Evolutionary conservation across 352 stramenopile species (phyloP).

Genomic region (Aphanomyces euteiches): DNA sequence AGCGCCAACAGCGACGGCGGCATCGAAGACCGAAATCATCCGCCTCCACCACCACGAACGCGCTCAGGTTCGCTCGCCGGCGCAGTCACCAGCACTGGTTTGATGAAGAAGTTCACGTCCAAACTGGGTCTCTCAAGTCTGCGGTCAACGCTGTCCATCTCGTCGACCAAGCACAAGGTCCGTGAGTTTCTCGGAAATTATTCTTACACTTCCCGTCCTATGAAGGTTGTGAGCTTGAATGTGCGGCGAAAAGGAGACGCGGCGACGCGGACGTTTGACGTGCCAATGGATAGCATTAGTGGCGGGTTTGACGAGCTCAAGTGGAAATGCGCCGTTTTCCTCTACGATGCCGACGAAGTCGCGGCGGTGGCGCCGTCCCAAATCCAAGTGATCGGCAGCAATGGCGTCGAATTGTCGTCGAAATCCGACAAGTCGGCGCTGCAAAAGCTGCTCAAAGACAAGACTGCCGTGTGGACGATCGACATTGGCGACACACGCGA

Average conservation of each 20-base stretch:
- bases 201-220: not conserved
- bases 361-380: constrained; percentile 70
- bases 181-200: not conserved
- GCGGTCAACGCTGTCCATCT: constrained; percentile 49
- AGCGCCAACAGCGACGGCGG: constrained; percentile 26
- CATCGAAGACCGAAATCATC: constrained; percentile 28
- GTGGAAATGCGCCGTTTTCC: constrained; percentile 78
- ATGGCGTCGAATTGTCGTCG: constrained; percentile 51
- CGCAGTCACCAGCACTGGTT: constrained; percentile 32
- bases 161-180: constrained; percentile 46
- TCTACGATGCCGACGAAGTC: constrained; percentile 81
- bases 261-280: constrained; percentile 69
- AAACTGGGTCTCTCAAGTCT: constrained; percentile 22
- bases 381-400: constrained; percentile 73
- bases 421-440: constrained; percentile 52
- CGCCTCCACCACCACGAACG: constrained; percentile 26
- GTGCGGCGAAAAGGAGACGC: constrained; percentile 66
- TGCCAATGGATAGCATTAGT: constrained; percentile 77
- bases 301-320: constrained; percentile 82
- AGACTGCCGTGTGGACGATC: constrained; percentile 71
- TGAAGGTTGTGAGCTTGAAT: constrained; percentile 42
- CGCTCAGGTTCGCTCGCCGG: constrained; percentile 33
- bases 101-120: constrained; percentile 73
- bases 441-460: constrained; percentile 70
- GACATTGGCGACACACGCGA: constrained; percentile 74